A percentile compares a stretch with the other conserved stretches of the same genome.
These are phyloP conservation scores for Ophiosphaerella herpotricha DNA, from an alignment of 2,329 filamentous ascomycete genomes.

Conservation along the genomic window DNA sequence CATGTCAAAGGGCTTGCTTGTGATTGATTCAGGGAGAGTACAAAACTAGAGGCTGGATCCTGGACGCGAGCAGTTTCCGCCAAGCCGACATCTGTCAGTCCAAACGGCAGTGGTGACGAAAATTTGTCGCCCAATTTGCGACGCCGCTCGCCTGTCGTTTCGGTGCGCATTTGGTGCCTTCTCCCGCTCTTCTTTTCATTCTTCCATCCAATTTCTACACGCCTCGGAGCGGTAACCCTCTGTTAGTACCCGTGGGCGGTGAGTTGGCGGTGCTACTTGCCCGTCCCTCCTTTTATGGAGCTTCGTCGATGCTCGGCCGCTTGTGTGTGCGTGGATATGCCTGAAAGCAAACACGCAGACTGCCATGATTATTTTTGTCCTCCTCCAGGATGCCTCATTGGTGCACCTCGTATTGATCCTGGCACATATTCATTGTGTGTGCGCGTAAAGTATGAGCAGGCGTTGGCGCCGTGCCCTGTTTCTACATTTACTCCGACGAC, in stretches of 20 bases:
- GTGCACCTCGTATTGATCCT: slow-evolving; percentile 37
- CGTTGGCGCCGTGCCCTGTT: slow-evolving; percentile 18
- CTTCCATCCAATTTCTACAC: slow-evolving; percentile 40
- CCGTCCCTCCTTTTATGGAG: slow-evolving; percentile 8
- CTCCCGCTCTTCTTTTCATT: slow-evolving; percentile 45
- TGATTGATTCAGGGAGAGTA: slow-evolving; percentile 38
- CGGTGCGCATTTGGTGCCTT: slow-evolving; percentile 37
- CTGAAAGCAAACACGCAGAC: slow-evolving; percentile 18
- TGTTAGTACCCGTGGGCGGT: slow-evolving; percentile 33
- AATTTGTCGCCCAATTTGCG: slow-evolving; percentile 35
- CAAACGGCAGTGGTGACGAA: slow-evolving; percentile 18
- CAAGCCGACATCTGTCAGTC: slow-evolving; percentile 29
- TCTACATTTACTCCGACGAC: slow-evolving; percentile 17
- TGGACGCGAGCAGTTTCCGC: slow-evolving; percentile 33
- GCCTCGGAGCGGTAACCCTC: slow-evolving; percentile 26
- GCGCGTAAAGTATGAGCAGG: slow-evolving; percentile 22
- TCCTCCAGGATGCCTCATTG: slow-evolving; percentile 27
- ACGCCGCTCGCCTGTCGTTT: slow-evolving; percentile 27
- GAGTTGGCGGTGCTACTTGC: slow-evolving; percentile 28
- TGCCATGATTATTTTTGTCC: slow-evolving; percentile 39
- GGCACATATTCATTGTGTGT: slow-evolving; percentile 5
- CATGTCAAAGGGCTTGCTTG: slow-evolving; percentile 29
- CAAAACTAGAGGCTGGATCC: slow-evolving; percentile 25
- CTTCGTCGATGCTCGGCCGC: background rate
- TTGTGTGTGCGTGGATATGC: background rate